Evolutionary conservation across 2,329 filamentous ascomycete species (phyloP), one percentile per base, ranked within the genome.

Genomic region (Hyphodiscus sp.): DNA sequence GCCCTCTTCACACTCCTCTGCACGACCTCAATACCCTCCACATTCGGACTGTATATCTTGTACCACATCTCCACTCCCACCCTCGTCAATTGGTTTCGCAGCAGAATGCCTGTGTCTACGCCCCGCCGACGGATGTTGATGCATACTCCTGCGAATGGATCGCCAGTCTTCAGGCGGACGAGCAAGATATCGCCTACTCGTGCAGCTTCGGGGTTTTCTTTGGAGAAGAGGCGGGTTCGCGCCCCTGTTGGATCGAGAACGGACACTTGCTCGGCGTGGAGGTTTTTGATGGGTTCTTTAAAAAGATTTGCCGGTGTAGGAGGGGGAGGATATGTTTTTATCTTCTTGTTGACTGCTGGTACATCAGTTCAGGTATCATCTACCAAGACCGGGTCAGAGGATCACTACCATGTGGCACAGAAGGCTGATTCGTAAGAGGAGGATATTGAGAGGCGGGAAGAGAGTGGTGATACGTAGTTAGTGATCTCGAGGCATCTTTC

Each of bases 61-160:
- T 88, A 91, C 85, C 90, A 96, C 89, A 96, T 94, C 80, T 99
- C 94, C 56, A 96, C 89, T 56, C 89, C 89, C 7, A 95, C 82
- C 63, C 88, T 82, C 61, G 89, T 91, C 63, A 99, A 75, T 68
- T 95, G 85, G 64, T 92, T 92, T 53, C 94, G 82, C 56, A 99
- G 77, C 55, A 96, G 74, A 52, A 99, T 86, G 4, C 88, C 87
- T 2, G 90, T 95, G 73, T 97, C 92, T 56, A 94, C 81, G 55
- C 91, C 91, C n/a, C 87, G 80, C 51, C 90, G 80, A 52, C 91
- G 87, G 69, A 99, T 91, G 67, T 87, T 87, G 68, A 99, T 77
- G 65, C 89, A 87, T 15, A 94, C 89, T 42, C 94, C 94, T 1
- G 91, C 82, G 69, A 96, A 96, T 7, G 92, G 89, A 70, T 97